These are phyloP conservation scores for Anthracocystis setariae DNA, from an alignment of 1,284 basidiomycete genomes.

Conservation along the genomic window DNA sequence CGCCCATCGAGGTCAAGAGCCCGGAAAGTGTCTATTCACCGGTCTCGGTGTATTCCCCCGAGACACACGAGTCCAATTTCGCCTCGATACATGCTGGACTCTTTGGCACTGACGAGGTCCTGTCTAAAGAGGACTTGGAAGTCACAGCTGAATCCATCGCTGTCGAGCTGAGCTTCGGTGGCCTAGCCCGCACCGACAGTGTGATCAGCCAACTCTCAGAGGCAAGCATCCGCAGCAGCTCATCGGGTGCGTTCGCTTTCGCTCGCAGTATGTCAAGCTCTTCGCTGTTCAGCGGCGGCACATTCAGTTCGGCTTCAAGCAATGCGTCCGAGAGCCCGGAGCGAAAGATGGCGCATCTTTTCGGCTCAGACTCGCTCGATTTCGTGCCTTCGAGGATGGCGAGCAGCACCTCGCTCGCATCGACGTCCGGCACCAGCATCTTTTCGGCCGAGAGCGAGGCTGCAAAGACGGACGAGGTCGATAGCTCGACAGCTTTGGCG, in stretches of 20 bases:
- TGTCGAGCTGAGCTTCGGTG: constrained; percentile 25
- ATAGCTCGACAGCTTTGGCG: not conserved
- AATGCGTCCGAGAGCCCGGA: constrained; percentile 42
- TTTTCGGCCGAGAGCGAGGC: constrained; percentile 12
- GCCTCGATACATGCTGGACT: constrained; percentile 30
- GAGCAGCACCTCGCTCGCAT: constrained; percentile 36
- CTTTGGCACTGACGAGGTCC: constrained; percentile 6
- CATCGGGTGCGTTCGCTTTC: constrained; percentile 46
- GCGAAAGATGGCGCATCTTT: constrained; percentile 27
- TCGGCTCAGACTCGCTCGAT: constrained; percentile 26
- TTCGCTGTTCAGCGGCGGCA: constrained; percentile 45
- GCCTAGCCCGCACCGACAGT: constrained; percentile 38
- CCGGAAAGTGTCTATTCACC: constrained; percentile 52
- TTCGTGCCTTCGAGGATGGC: constrained; percentile 40
- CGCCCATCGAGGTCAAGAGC: constrained; percentile 14
- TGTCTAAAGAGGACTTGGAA: constrained; percentile 30
- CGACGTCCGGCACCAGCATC: constrained; percentile 40
- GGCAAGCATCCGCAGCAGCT: constrained; percentile 41
- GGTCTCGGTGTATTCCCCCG: constrained; percentile 36
- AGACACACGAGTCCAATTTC: constrained; percentile 13
- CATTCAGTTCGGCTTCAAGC: constrained; percentile 49
- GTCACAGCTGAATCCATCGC: constrained; percentile 27
- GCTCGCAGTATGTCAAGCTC: constrained; percentile 49
- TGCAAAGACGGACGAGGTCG: not conserved
- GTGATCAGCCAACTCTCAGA: constrained; percentile 42